Base-by-base conservation (phyloP, 192 early-diverging fungal species). In the Phlyctochytrium arcticum region DNA sequence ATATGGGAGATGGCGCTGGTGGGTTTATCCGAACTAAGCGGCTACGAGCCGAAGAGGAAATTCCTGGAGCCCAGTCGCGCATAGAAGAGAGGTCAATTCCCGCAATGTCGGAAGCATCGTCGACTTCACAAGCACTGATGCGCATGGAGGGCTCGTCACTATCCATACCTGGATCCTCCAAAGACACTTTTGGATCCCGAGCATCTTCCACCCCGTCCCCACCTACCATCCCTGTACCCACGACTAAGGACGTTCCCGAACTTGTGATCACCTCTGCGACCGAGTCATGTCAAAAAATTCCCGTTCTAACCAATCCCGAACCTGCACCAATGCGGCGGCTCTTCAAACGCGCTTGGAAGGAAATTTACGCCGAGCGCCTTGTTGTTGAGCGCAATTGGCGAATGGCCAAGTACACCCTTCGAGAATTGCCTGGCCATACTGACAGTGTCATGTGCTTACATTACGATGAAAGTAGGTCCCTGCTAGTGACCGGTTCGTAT, bases 381-480 rank as follows among this genome's bases (percentile, higher is more conserved):
- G 80, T 90, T 9, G 88, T 99, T 4, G 95, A 91, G 66, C 88
- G 93, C 27, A 95, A 97, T 77, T 99, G 96, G 96, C 78, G 95
- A 54, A 86, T 86, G 57, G 87, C 87, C 60, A 85, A 86, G 50
- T 95, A 86, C 70, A 71, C 69, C 10, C 65, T 80, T 50, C 83
- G 77, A 7, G 77, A 78, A 10, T 75, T 94, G 6, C 70, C 69
- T 6, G 93, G 91, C 24, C 96, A 98, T 67, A 85, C 86, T 3
- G 94, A 96, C 72, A 91, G 90, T 54, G 86, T 98, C 31, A 88
- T 93, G 80, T 91, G 87, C 51, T 78, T 94, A 5, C 92, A 98
- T 64, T 94, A 89, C 72, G 87, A 92, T 70, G 92, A 93, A 55
- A 49, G 68, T 24, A 60, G 48, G 29, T 81, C 80, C 32, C 80